Conservation (phyloP, 2,329 filamentous ascomycete species). For the Aulographum hederae region DNA sequence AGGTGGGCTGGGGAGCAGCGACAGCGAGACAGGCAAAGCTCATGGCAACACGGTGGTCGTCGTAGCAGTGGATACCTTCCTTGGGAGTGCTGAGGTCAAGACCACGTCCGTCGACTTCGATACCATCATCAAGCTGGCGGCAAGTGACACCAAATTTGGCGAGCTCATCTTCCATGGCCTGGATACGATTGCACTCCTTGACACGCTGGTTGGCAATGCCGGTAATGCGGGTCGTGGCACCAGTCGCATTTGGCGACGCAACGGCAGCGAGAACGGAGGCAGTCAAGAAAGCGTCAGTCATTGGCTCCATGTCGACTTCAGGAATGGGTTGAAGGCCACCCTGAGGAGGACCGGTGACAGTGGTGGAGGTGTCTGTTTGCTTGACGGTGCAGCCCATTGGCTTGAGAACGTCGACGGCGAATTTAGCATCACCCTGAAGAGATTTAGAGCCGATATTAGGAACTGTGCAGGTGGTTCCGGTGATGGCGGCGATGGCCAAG, state of each 20-base stretch:
- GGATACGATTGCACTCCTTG: constrained; percentile 94
- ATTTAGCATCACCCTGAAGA: constrained; percentile 84
- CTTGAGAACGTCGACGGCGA: constrained; percentile 72
- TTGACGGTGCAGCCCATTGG: constrained; percentile 90
- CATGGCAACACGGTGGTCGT: constrained; percentile 96
- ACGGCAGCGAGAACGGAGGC: constrained; percentile 86
- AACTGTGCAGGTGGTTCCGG: constrained; percentile 85
- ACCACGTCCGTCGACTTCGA: constrained; percentile 47
- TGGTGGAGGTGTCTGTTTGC: constrained; percentile 73
- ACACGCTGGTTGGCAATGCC: constrained; percentile 96
- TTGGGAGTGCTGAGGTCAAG: constrained; percentile 30
- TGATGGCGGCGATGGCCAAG: constrained; percentile 83
- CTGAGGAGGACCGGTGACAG: constrained; percentile 68
- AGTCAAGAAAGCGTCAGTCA: constrained; percentile 96
- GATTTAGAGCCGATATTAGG: constrained; percentile 90
- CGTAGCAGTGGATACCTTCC: constrained; percentile 75
- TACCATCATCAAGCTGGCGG: constrained; percentile 84
- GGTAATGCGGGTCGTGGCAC: constrained; percentile 59
- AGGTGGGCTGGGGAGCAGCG: constrained; percentile 48
- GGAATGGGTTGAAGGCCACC: constrained; percentile 58
- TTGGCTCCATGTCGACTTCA: constrained; percentile 93
- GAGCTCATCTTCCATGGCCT: constrained; percentile 86
- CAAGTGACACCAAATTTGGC: constrained; percentile 83
- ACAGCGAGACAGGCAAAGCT: constrained; percentile 83
- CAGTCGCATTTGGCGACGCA: constrained; percentile 46